Evolutionary conservation across 306 rosid genomes (phyloP).

Genomic region (Begonia peltatifolia): DNA sequence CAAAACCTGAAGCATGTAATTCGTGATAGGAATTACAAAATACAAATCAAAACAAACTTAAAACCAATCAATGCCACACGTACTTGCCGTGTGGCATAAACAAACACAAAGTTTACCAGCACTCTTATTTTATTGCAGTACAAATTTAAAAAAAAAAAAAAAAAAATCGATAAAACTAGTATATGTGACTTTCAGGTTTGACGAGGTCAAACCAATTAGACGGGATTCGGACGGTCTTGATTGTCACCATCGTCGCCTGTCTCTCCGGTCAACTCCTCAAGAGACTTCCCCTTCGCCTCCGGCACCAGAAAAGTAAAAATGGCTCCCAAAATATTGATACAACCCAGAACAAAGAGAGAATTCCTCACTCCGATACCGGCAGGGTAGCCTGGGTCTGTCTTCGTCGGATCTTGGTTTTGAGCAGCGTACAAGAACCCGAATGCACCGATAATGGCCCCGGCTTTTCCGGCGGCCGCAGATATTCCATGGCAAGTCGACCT

Average conservation of each 20-base stretch:
- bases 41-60: too few relatives aligned
- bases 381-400: slow-evolving; percentile 54
- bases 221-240: slow-evolving; percentile 11
- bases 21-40: too few relatives aligned
- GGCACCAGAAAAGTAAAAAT: slow-evolving; percentile 61
- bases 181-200: neutral
- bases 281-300: slow-evolving; percentile 72
- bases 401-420: slow-evolving; percentile 18
- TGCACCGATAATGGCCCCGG: slow-evolving; percentile 86
- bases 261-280: slow-evolving; percentile 83
- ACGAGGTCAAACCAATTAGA: slow-evolving; percentile 24
- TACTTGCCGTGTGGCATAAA: too few relatives aligned
- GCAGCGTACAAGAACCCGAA: slow-evolving; percentile 83
- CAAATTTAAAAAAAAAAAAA: too few relatives aligned
- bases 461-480: slow-evolving; percentile 83
- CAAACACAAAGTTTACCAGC: too few relatives aligned
- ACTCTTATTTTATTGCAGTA: too few relatives aligned
- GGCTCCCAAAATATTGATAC: slow-evolving; percentile 50
- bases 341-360: slow-evolving; percentile 56
- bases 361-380: slow-evolving; percentile 68
- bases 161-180: too few relatives aligned
- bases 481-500: slow-evolving; percentile 91
- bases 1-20: too few relatives aligned
- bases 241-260: slow-evolving; percentile 21
- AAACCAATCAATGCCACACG: too few relatives aligned